Evolutionary conservation across 2,329 filamentous ascomycete species (phyloP).

Genomic region (Fragosphaeria purpurea): DNA sequence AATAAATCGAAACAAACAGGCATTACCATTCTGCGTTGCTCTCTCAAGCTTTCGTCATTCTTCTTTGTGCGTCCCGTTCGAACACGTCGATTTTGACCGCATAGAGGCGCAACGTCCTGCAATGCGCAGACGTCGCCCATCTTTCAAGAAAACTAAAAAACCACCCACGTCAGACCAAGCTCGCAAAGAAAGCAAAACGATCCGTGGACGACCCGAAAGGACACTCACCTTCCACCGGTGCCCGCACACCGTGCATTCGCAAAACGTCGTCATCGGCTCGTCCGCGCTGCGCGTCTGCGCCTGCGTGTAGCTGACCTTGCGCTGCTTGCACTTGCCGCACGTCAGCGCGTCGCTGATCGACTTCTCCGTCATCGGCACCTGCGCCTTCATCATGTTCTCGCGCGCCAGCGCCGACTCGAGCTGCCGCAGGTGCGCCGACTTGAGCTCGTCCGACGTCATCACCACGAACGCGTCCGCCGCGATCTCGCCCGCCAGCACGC

Average conservation of each 20-base stretch:
- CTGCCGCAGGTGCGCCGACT: slow-evolving; percentile 70
- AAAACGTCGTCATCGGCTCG: slow-evolving; percentile 79
- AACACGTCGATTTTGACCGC: no score
- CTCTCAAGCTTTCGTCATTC: no score
- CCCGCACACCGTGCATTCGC: slow-evolving; percentile 59
- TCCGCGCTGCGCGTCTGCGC: slow-evolving; percentile 93
- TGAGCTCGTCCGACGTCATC: slow-evolving; percentile 87
- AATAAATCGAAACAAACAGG: no score
- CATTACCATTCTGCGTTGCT: no score
- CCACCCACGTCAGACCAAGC: no score
- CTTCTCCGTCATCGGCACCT: slow-evolving; percentile 87
- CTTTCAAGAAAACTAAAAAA: background rate
- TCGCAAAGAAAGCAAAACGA: background rate
- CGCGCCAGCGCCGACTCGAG: slow-evolving; percentile 68
- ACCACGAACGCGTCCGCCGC: slow-evolving; percentile 62
- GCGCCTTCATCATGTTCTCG: slow-evolving; percentile 95
- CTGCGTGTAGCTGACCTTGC: slow-evolving; percentile 91
- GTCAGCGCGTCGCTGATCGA: slow-evolving; percentile 79
- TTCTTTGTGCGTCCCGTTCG: no score
- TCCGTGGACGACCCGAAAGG: background rate
- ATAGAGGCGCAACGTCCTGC: no score
- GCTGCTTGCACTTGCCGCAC: slow-evolving; percentile 86
- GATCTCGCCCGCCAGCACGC: slow-evolving; percentile 68
- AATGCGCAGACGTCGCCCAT: no score
- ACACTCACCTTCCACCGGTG: slow-evolving; percentile 59